A percentile compares a stretch with the other conserved stretches of the same genome.
phyloP scores from a whole-genome alignment of 129 eudicot genomes.

The Ambrosia artemisiifolia region DNA sequence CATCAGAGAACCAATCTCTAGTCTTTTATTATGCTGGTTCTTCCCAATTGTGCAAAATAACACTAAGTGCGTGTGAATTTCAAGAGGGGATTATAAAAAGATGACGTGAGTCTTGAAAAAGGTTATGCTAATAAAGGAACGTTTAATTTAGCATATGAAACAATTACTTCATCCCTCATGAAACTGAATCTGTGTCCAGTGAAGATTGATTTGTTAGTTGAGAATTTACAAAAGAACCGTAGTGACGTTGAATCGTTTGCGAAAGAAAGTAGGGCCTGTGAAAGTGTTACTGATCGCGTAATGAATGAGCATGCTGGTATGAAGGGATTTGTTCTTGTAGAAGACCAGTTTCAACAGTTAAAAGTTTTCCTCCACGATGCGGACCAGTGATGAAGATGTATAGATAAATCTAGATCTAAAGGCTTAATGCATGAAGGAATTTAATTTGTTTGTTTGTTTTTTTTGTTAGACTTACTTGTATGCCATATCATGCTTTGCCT shows the following conservation, averaged over 20 bases:
- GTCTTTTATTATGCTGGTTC: too few species aligned
- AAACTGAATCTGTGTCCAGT: too few species aligned
- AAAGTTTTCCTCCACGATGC: conserved; percentile 30
- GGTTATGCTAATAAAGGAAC: too few species aligned
- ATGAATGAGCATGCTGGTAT: not conserved
- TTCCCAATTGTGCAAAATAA: too few species aligned
- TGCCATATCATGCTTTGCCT: too few species aligned
- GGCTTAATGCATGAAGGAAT: not conserved
- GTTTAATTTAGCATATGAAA: too few species aligned
- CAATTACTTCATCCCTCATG: too few species aligned
- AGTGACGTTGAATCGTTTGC: conserved; percentile 1
- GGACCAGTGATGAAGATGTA: conserved; percentile 26
- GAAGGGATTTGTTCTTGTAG: not conserved
- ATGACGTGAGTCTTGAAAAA: too few species aligned
- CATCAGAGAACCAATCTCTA: too few species aligned
- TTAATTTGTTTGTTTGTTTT: not conserved
- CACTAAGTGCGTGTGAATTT: too few species aligned
- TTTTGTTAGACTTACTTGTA: not conserved
- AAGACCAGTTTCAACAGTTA: conserved; percentile 17
- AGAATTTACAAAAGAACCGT: not conserved
- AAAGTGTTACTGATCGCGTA: not conserved
- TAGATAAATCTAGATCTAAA: not conserved
- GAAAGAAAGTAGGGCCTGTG: not conserved
- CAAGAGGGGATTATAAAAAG: too few species aligned
- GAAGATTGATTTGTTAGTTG: not conserved